Conservation (phyloP, 2,329 filamentous ascomycete species). For the Diaporthe humulicola region DNA sequence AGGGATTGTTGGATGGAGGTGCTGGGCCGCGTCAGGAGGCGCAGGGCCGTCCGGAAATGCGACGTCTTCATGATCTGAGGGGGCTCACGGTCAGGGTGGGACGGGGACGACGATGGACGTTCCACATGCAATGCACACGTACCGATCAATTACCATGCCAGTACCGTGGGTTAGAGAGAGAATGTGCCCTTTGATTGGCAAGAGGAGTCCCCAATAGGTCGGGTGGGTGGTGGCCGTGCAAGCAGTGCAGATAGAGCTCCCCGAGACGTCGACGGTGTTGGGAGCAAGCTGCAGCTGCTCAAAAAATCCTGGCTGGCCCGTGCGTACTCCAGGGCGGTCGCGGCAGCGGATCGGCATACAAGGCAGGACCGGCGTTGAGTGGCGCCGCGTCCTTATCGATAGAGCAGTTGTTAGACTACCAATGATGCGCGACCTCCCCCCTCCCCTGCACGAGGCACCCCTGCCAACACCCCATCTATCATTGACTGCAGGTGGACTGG, state of each 20-base stretch:
- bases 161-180: not conserved
- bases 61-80: constrained; percentile 39
- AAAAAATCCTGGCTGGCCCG: constrained; percentile 28
- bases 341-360: constrained; percentile 1
- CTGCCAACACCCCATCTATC: constrained; percentile 3
- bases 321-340: not conserved
- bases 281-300: constrained; percentile 6
- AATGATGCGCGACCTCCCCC: not conserved
- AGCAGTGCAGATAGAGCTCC: not conserved
- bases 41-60: constrained; percentile 46
- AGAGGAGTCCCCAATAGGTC: not conserved
- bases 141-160: constrained; percentile 15
- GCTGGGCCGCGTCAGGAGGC: constrained; percentile 48
- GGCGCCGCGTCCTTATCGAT: constrained; percentile 21
- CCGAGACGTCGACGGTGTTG: not conserved
- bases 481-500: not conserved
- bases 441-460: not conserved
- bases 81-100: constrained; percentile 10
- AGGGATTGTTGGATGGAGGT: constrained; percentile 46
- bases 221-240: not conserved
- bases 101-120: not conserved
- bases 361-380: not conserved
- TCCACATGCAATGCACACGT: not conserved
- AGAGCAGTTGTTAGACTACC: not conserved
- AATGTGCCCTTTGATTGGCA: not conserved